Base-by-base conservation (phyloP, 495 filamentous ascomycete species). In the Daldinia decipiens region DNA sequence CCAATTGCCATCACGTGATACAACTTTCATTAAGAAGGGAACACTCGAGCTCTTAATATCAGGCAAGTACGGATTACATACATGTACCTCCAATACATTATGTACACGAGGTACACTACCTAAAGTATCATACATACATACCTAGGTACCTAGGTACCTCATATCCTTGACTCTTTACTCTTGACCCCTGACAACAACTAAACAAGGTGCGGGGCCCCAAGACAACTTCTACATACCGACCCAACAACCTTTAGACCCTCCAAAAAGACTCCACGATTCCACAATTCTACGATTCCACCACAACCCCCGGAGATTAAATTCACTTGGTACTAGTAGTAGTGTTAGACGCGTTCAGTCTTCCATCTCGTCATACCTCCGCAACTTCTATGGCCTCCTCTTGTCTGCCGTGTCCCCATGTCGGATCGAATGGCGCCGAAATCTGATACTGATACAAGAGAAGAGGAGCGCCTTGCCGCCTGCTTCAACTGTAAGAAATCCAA, bases 401-500 rank as follows among this genome's bases (percentile, higher is more conserved):
- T 53, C 65, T 32, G 66, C 58, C 66, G 45, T 61, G 56, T 67
- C 19, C 56, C 68, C 67, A 74, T 74, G 70, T 63, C 68, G 62
- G 68, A 71, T 70, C 60, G 70, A 72, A 74, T 73, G 66, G 65
- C 73, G 29, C 68, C 64, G 57, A 71, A 65, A 55, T 74, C 71
- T 61, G 74, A 71, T 39, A 45, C 65, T 64, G 75, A 77, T 59
- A 11, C 60, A 15, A 72, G 67, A 59, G 75, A 77, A 17, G 75
- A 77, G 56, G 75, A 77, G 68, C 75, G 75, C 43, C 64, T 77
- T 70, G 89, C 89, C 27, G 89, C 90, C 15, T 92, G 90, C 76
- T 83, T 91, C 24, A 88, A 85, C 68, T 91, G 90, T 68, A 84
- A 89, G 52, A 83, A 86, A 62, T 91, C 88, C 72, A 92, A 92